Percentiles rank a stretch among this genome's conserved stretches.
These are phyloP conservation scores for Ceratocystis papillata DNA, from an alignment of 2,329 filamentous ascomycete genomes.

Conservation along the genomic window DNA sequence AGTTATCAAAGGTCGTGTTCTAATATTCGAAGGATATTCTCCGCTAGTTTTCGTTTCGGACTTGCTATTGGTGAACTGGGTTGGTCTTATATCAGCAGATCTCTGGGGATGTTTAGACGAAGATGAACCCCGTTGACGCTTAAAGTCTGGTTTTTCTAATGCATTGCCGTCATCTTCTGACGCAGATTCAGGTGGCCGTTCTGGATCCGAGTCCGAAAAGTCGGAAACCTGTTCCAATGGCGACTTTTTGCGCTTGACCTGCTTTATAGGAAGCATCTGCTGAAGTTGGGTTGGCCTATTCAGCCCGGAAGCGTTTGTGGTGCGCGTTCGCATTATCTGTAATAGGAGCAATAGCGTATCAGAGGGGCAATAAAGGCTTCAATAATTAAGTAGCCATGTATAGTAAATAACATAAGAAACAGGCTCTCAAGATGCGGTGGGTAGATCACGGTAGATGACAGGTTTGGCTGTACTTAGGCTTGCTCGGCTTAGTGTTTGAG, in stretches of 20 bases:
- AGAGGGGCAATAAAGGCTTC: neutral
- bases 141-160: neutral
- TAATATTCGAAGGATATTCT: neutral
- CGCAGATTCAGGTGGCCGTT: neutral
- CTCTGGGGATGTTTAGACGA: neutral
- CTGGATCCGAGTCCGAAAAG: conserved; percentile 6
- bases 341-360: neutral
- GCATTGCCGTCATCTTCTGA: neutral
- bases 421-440: too few species aligned
- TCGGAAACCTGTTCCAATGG: neutral
- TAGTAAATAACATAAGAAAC: neutral
- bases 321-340: neutral
- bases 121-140: neutral
- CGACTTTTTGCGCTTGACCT: conserved; percentile 8
- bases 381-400: neutral
- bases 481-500: neutral
- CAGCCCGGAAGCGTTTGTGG: neutral
- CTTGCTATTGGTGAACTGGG: neutral
- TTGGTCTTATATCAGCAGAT: conserved; percentile 7
- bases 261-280: neutral
- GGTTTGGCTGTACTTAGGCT: too few species aligned
- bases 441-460: too few species aligned
- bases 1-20: neutral
- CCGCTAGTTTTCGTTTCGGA: neutral
- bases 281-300: neutral